Percentiles rank a stretch among this genome's conserved stretches.
These are phyloP conservation scores for Zymoseptoria ardabiliae DNA, from an alignment of 2,329 filamentous ascomycete species.

Conservation along the genomic window DNA sequence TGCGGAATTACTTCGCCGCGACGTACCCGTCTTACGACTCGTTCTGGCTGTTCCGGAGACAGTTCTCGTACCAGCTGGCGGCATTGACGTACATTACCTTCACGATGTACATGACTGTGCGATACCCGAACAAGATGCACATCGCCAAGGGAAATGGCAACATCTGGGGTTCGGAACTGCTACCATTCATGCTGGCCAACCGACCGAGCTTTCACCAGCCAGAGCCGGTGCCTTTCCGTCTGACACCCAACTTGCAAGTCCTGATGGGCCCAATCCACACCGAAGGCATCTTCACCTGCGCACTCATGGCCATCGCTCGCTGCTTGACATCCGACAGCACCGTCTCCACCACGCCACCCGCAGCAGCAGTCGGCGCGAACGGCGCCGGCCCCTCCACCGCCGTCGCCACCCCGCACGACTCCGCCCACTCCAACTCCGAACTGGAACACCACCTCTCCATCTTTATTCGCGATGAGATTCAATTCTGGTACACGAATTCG, in stretches of 20 bases:
- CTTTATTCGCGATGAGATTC: slow-evolving; percentile 96
- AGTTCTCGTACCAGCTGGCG: slow-evolving; percentile 93
- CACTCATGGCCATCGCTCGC: slow-evolving; percentile 91
- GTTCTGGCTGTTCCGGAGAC: slow-evolving; percentile 97
- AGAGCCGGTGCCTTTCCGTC: slow-evolving; percentile 91
- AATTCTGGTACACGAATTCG: slow-evolving; percentile 84
- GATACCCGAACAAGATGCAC: slow-evolving; percentile 91
- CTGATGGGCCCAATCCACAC: slow-evolving; percentile 93
- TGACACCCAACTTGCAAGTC: slow-evolving; percentile 92
- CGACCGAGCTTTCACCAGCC: slow-evolving; percentile 91
- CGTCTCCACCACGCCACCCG: slow-evolving; percentile 16
- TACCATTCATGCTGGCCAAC: slow-evolving; percentile 76
- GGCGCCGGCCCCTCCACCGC: slow-evolving; percentile 34
- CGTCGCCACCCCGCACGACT: slow-evolving; percentile 2
- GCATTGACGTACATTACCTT: slow-evolving; percentile 98
- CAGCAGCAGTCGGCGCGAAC: slow-evolving; percentile 10
- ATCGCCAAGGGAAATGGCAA: slow-evolving; percentile 83
- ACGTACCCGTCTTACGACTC: slow-evolving; percentile 84
- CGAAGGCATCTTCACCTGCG: slow-evolving; percentile 91
- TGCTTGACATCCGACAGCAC: slow-evolving; percentile 73
- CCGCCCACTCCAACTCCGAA: slow-evolving; percentile 44
- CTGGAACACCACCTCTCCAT: slow-evolving; percentile 91
- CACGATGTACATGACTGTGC: slow-evolving; percentile 91
- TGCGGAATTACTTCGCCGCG: slow-evolving; percentile 80
- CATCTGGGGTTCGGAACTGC: slow-evolving; percentile 91